phyloP scores from a whole-genome alignment of 257 asterid genomes.

The Haberlea rhodopensis region DNA sequence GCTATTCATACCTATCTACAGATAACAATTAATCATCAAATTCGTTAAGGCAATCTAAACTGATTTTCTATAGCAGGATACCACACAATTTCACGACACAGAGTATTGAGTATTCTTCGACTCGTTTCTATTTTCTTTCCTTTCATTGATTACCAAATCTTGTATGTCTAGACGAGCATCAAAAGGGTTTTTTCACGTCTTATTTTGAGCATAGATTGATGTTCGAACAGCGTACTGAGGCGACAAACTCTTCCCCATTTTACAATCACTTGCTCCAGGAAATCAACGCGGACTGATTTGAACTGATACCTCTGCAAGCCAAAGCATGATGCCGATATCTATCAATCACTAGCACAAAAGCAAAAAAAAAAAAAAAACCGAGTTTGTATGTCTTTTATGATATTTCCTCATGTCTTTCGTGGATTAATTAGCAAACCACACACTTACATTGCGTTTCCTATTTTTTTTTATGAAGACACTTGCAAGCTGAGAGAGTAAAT shows the following conservation, averaged over 20 bases:
- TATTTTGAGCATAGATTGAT: conserved; percentile 76
- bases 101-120: too few species aligned
- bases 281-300: conserved; percentile 80
- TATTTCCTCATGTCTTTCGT: not conserved
- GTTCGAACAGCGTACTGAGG: conserved; percentile 53
- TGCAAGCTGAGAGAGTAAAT: not conserved
- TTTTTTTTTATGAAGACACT: not conserved
- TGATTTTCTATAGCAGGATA: too few species aligned
- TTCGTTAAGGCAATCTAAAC: too few species aligned
- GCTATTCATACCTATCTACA: too few species aligned
- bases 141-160: not conserved
- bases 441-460: not conserved
- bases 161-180: not conserved
- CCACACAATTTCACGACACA: too few species aligned
- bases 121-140: not conserved
- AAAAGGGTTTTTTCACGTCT: conserved; percentile 39
- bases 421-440: not conserved
- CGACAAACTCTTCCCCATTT: conserved; percentile 66
- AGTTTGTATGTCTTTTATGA: not conserved
- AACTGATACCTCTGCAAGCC: conserved; percentile 66
- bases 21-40: too few species aligned
- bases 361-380: not conserved
- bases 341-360: not conserved
- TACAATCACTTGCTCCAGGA: conserved; percentile 81
- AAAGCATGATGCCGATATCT: conserved; percentile 17